Base-by-base conservation (phyloP, 345 rosid species). In the Salix udensis region DNA sequence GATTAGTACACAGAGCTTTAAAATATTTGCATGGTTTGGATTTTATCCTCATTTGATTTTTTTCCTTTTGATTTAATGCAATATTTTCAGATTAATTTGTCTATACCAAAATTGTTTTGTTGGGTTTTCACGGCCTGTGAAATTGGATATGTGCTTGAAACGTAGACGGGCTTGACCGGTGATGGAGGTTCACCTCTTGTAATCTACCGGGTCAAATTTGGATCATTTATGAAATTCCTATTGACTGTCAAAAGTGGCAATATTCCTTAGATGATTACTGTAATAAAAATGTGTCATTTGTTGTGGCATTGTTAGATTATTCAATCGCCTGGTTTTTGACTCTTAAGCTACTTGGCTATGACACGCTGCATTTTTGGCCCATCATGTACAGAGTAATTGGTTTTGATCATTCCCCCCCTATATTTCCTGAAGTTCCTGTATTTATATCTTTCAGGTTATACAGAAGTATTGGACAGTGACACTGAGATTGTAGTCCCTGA, bases 401-500 rank as follows among this genome's bases (percentile, higher is more conserved):
- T 4, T 61, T 18, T 19, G 28, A 6, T 28, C 12, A 24, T 6
- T 11, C 15, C 6, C 2, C 6, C 18, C 50, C 26, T 9, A 7
- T 55, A 30, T 73, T 39, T 36, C 10, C 19, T 13, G 8, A 21
- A 15, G 39, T 74, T 66, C 23, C 28, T 58, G 10, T 9, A 30
- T n/a, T 70, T 76, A 3, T 30, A 48, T 36, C 65, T 74, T 69
- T 78, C 85, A 94, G 98, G 98, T 83, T 90, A 91, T 75, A 90
- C 96, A 9, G 98, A 91, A 82, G 82, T 86, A 12, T 80, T 94
- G 83, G 84, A 90, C 78, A 82, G 82, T 19, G 83, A 86, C 77
- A 52, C 81, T 58, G 98, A 94, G 78, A 77, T 94, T 62, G 78
- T 83, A 76, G 96, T 92, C 52, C 98, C 98, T 77, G 95, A 92